Percentiles rank a stretch among this genome's conserved stretches.
Evolutionary conservation across 2,329 filamentous ascomycete species (phyloP).

Genomic region (Scedosporium aurantiacum): DNA sequence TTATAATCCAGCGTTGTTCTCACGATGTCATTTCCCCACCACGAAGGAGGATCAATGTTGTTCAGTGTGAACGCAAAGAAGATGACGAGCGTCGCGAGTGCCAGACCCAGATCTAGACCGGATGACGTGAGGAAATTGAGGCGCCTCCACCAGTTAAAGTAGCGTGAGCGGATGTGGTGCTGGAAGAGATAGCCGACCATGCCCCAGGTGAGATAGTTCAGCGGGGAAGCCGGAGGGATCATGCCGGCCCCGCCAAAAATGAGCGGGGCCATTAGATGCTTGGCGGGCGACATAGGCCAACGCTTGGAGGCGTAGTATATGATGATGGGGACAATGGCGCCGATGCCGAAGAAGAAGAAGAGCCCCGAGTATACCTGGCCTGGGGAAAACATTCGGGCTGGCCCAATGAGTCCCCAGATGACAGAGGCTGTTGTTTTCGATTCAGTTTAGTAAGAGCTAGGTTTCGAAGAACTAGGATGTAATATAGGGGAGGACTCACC

Average conservation of each 20-base stretch:
- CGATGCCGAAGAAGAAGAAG: conserved; percentile 48
- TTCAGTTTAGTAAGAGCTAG: not conserved
- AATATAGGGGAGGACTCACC: conserved; percentile 22
- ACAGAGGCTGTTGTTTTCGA: conserved; percentile 38
- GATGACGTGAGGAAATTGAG: conserved; percentile 65
- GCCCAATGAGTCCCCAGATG: conserved; percentile 58
- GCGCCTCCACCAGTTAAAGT: conserved; percentile 61
- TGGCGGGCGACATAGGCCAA: conserved; percentile 38
- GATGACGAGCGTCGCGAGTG: conserved; percentile 54
- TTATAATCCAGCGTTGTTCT: conserved; percentile 49
- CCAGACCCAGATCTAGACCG: conserved; percentile 57
- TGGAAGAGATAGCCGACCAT: conserved; percentile 63
- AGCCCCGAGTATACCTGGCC: conserved; percentile 51
- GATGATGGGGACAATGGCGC: conserved; percentile 39
- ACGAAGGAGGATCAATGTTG: conserved; percentile 48
- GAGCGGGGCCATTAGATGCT: conserved; percentile 48
- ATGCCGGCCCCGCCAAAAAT: conserved; percentile 49
- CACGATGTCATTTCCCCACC: conserved; percentile 59
- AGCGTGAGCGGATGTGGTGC: conserved; percentile 50
- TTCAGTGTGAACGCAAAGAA: conserved; percentile 60
- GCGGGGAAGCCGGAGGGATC: conserved; percentile 57
- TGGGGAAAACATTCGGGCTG: conserved; percentile 51
- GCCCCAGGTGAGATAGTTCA: conserved; percentile 67
- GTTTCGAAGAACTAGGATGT: not conserved
- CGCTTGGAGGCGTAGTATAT: conserved; percentile 39